Evolutionary conservation across 495 filamentous ascomycete genomes (phyloP).

Genomic region (Penicillium manginii): DNA sequence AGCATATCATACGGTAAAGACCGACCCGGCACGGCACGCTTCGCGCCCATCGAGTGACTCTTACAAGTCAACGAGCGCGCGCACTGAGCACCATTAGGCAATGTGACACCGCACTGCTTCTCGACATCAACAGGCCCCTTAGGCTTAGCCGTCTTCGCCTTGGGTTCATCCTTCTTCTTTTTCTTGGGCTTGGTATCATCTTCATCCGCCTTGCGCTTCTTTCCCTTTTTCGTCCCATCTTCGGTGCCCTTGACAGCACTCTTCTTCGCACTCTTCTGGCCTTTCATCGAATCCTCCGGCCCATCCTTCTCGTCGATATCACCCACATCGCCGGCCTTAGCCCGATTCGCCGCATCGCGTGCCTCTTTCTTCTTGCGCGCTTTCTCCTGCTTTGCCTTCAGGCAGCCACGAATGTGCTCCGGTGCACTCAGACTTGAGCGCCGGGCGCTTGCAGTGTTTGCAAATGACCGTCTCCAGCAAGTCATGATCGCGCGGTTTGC

Average conservation of each 20-base stretch:
- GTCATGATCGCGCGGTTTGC: constrained; percentile 70
- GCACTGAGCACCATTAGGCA: constrained; percentile 84
- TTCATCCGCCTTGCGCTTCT: constrained; percentile 91
- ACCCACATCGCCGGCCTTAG: constrained; percentile 62
- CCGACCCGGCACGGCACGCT: constrained; percentile 85
- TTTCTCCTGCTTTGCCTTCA: constrained; percentile 76
- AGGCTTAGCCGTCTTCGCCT: constrained; percentile 82
- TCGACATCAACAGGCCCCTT: constrained; percentile 98
- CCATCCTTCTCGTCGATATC: constrained; percentile 51
- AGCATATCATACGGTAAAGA: constrained; percentile 95
- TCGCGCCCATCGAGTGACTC: constrained; percentile 94
- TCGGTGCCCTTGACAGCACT: constrained; percentile 65
- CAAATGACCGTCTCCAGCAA: constrained; percentile 69
- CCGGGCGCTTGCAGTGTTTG: constrained; percentile 79
- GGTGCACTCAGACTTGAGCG: constrained; percentile 62
- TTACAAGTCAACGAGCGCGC: constrained; percentile 95
- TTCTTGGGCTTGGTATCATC: constrained; percentile 81
- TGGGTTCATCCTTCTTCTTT: constrained; percentile 87
- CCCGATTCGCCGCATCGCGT: constrained; percentile 66
- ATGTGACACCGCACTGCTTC: constrained; percentile 90
- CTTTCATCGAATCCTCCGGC: constrained; percentile 45
- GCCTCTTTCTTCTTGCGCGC: constrained; percentile 81
- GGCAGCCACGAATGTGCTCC: constrained; percentile 69
- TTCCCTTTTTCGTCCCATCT: constrained; percentile 70
- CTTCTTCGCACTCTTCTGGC: constrained; percentile 72